Percentiles rank a stretch among this genome's conserved stretches.
Evolutionary conservation across 78 protist species (phyloP).

Genomic region (Salpingoeca rosetta): DNA sequence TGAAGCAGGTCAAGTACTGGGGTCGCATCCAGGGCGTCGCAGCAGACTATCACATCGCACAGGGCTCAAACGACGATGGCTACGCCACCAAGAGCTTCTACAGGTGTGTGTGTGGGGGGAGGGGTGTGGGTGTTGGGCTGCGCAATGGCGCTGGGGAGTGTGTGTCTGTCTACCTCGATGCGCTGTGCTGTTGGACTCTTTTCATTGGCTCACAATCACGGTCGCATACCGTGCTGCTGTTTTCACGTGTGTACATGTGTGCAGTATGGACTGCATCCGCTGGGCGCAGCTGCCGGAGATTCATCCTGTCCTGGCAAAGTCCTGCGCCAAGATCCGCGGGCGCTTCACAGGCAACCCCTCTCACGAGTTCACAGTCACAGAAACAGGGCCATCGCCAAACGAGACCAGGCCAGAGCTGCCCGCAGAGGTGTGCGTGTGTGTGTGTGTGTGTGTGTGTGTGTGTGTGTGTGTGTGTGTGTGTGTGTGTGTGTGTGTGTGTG

Average conservation of each 20-base stretch:
- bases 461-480: too few species aligned
- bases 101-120: too few species aligned
- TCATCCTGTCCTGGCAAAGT: not conserved
- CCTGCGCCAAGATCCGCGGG: not conserved
- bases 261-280: not conserved
- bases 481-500: too few species aligned
- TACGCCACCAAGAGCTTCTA: not conserved
- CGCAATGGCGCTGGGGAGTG: too few species aligned
- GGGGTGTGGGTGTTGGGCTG: too few species aligned
- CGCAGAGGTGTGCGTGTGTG: not conserved
- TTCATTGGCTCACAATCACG: not conserved
- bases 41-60: slow-evolving; percentile 1
- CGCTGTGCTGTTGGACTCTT: too few species aligned
- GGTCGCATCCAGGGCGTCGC: not conserved
- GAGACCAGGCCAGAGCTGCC: not conserved
- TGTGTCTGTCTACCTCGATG: too few species aligned
- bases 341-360: slow-evolving; percentile 16
- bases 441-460: too few species aligned
- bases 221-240: not conserved
- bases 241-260: not conserved
- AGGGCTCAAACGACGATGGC: not conserved
- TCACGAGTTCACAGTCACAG: not conserved
- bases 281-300: slow-evolving; percentile 12
- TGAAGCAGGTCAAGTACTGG: not conserved
- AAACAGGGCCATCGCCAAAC: not conserved